A percentile compares a stretch with the other conserved stretches of the same genome.
phyloP scores from a whole-genome alignment of 2,329 filamentous ascomycete genomes.

The Colletotrichum somersetense region DNA sequence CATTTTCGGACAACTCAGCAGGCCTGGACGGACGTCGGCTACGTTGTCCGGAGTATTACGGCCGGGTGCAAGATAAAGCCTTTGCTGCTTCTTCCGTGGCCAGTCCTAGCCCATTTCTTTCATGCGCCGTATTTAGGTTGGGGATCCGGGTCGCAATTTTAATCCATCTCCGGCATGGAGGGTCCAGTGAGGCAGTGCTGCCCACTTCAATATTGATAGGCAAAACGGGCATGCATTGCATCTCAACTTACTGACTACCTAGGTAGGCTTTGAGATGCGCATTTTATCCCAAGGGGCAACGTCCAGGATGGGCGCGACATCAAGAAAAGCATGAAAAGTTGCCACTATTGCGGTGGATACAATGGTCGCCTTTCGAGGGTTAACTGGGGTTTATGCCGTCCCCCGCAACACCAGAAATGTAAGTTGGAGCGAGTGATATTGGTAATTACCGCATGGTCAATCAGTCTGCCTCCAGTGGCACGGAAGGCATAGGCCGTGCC shows the following conservation, averaged over 20 bases:
- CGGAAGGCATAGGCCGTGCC: not conserved
- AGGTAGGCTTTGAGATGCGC: not conserved
- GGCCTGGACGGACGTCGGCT: too few relatives aligned
- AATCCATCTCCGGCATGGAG: conserved; percentile 14
- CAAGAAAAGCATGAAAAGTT: conserved; percentile 1
- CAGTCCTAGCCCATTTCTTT: not conserved
- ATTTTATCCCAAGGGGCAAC: not conserved
- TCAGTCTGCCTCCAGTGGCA: conserved; percentile 5
- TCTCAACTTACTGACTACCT: conserved; percentile 1
- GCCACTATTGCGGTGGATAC: conserved; percentile 1
- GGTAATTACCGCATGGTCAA: conserved; percentile 10
- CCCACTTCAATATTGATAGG: conserved; percentile 23
- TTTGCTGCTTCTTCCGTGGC: not conserved
- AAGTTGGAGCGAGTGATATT: not conserved
- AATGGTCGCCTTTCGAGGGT: conserved; percentile 10
- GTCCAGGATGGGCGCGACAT: not conserved
- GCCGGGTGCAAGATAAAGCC: not conserved
- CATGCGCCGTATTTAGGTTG: not conserved
- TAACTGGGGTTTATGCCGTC: not conserved
- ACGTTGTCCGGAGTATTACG: not conserved
- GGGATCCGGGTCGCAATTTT: not conserved
- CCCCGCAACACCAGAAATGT: not conserved
- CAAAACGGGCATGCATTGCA: conserved; percentile 7
- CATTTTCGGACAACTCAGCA: not conserved
- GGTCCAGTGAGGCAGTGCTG: conserved; percentile 33